Base-by-base conservation (phyloP, 2,329 filamentous ascomycete species). In the Colletotrichum cereale region DNA sequence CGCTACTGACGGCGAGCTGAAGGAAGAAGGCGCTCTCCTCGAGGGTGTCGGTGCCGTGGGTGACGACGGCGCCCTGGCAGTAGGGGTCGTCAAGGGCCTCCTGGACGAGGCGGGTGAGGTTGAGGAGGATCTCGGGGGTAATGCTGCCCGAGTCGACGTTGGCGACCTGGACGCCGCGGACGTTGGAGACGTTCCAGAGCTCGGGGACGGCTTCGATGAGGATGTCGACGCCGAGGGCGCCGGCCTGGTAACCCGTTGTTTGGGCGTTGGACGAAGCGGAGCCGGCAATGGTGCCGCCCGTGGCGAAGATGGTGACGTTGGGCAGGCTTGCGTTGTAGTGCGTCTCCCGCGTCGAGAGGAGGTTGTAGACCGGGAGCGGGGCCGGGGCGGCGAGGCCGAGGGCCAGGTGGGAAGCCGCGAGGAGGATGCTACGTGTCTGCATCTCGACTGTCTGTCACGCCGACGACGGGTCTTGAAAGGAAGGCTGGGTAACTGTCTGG, bases 1-100 rank as follows among this genome's bases (percentile, higher is more conserved):
- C 82, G 53, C 85, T 87, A 74, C 85, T 85, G 42, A 90, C 77
- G 0, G 87, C 89, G 4, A 88, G 79, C 73, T 91, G 87, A 11
- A 91, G 80, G 80, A 90, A 91, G 81, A 91, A 91, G 11, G 89
- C 87, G 0, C 87, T 86, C 78, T 91, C 89, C 75, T 91, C 89
- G 1, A 92, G 82, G 0, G 88, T 90, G 75, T 92, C 90, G 11
- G 90, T 92, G 58, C 90, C 90, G 75, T 92, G 90, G 0, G 90
- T 91, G 64, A 92, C 81, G 7, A 91, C 87, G 8, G 86, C 87
- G 44, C 85, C 88, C 79, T 81, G 79, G 42, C 79, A 79, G 61
- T 79, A 74, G n/a, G 80, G 79, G 67, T 76, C 77, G 34, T 84
- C 83, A 5, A 89, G 80, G 66, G 87, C 86, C 7, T 73, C 72